A percentile compares a stretch with the other conserved stretches of the same genome.
Evolutionary conservation across 495 filamentous ascomycete species (phyloP).

Genomic region (Penicillium longicatenatum): DNA sequence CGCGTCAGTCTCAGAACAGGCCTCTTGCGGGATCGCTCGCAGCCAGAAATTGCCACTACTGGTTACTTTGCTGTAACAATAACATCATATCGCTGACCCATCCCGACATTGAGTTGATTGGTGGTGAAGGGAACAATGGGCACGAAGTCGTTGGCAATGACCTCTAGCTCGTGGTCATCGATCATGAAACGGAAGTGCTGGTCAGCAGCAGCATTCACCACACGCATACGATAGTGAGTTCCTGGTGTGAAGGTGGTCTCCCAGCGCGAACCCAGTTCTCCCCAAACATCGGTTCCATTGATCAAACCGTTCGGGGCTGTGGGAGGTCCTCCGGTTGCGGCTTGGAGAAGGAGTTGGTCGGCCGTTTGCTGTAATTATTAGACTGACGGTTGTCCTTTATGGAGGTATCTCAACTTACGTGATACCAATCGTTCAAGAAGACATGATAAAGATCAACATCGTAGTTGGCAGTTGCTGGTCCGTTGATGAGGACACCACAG

Average conservation of each 20-base stretch:
- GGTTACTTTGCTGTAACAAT: slow-evolving; percentile 55
- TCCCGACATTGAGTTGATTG: slow-evolving; percentile 19
- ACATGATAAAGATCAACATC: slow-evolving; percentile 63
- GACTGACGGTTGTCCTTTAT: slow-evolving; percentile 13
- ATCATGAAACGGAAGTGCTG: slow-evolving; percentile 44
- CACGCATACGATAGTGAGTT: slow-evolving; percentile 48
- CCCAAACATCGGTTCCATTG: slow-evolving; percentile 55
- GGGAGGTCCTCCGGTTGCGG: slow-evolving; percentile 41
- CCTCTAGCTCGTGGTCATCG: slow-evolving; percentile 48
- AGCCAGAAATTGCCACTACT: slow-evolving; percentile 62
- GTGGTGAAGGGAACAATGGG: slow-evolving; percentile 51
- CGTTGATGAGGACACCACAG: slow-evolving; percentile 39
- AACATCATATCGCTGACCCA: slow-evolving; percentile 69
- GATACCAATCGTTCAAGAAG: slow-evolving; percentile 65
- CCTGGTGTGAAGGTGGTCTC: slow-evolving; percentile 40
- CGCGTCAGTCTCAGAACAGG: slow-evolving; percentile 45
- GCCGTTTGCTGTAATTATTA: slow-evolving; percentile 35
- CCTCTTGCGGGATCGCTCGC: slow-evolving; percentile 55
- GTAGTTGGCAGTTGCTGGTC: slow-evolving; percentile 60
- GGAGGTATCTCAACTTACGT: slow-evolving; percentile 21
- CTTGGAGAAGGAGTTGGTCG: slow-evolving; percentile 19
- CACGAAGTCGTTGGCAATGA: slow-evolving; percentile 52
- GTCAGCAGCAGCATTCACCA: slow-evolving; percentile 50
- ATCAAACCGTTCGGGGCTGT: slow-evolving; percentile 50
- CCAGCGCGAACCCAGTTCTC: slow-evolving; percentile 40